Evolutionary conservation across 148 eudicot genomes (phyloP).

Genomic region (Chenopodium album): DNA sequence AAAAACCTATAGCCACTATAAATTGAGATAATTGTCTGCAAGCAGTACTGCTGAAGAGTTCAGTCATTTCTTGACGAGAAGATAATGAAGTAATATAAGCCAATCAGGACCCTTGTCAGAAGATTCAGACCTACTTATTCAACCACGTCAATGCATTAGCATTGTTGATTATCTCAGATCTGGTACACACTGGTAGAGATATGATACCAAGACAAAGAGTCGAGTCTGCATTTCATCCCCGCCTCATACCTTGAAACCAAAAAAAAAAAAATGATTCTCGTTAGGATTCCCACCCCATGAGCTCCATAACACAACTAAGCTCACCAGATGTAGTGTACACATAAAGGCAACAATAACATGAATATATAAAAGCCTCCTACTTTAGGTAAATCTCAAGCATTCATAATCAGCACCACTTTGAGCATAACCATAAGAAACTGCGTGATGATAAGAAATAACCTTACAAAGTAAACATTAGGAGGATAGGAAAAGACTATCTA

Average conservation of each 20-base stretch:
- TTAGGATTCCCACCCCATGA: background rate
- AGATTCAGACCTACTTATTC: background rate
- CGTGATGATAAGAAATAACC: no score
- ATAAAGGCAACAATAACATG: background rate
- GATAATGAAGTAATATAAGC: background rate
- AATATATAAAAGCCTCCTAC: background rate
- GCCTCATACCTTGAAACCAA: conserved; percentile 11
- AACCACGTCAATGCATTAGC: background rate
- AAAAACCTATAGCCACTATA: conserved; percentile 58
- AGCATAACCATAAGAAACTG: background rate
- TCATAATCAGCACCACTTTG: background rate
- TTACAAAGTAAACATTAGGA: background rate
- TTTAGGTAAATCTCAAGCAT: background rate
- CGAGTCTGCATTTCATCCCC: background rate
- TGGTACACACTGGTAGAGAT: background rate
- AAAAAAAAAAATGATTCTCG: background rate
- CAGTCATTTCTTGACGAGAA: conserved; percentile 39
- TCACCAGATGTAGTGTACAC: conserved; percentile 2
- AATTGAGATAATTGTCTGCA: conserved; percentile 67
- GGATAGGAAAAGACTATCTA: background rate
- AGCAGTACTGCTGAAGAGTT: conserved; percentile 46
- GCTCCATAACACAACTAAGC: background rate
- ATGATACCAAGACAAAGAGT: background rate
- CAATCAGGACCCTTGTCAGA: background rate
- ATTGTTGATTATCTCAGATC: background rate